phyloP scores from a whole-genome alignment of 2,329 filamentous ascomycete genomes.

The Penicillium hordei region DNA sequence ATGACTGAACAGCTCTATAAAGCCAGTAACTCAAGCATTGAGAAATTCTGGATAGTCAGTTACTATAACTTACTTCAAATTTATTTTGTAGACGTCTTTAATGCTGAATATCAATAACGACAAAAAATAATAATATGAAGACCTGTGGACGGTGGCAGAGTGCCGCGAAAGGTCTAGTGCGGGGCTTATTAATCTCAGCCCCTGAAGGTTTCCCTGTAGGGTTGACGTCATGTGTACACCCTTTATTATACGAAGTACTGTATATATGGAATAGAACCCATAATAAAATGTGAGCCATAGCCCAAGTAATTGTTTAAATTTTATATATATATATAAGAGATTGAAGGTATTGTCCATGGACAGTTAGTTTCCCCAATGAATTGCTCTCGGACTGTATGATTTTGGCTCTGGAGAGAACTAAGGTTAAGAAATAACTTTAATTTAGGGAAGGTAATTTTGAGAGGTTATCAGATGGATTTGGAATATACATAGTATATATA shows the following conservation, averaged over 20 bases:
- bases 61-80: background rate
- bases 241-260: background rate
- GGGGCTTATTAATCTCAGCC: constrained; percentile 22
- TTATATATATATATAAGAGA: background rate
- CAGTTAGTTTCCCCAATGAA: background rate
- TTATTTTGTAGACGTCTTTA: background rate
- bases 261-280: background rate
- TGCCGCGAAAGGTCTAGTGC: constrained; percentile 6
- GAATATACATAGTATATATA: background rate
- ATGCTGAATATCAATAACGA: background rate
- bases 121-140: background rate
- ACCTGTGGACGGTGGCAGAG: background rate
- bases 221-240: background rate
- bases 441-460: background rate
- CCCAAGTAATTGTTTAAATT: too few species aligned
- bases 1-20: background rate
- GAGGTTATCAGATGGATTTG: background rate
- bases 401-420: background rate
- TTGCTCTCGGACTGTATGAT: background rate
- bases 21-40: background rate
- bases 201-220: background rate
- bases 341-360: too few species aligned
- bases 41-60: background rate
- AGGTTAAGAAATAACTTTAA: background rate
- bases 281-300: too few species aligned